These are phyloP conservation scores for Penicillium macrosclerotiorum DNA, from an alignment of 495 filamentous ascomycete species.

Conservation along the genomic window DNA sequence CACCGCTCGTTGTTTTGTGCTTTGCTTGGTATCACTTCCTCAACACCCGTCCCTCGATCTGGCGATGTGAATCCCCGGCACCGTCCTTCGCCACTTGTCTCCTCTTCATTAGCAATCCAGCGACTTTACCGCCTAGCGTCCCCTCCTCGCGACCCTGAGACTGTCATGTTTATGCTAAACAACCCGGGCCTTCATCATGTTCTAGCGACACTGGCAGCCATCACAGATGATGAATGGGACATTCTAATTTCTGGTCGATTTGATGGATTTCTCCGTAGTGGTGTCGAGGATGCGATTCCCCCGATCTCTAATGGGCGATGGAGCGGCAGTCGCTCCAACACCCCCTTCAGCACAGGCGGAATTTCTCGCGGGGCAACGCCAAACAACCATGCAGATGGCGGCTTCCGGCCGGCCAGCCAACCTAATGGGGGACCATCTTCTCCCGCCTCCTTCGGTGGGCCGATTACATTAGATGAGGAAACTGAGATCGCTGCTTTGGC, in stretches of 20 bases:
- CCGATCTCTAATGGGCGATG: constrained; percentile 19
- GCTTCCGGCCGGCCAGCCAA: constrained; percentile 39
- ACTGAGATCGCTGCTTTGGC: constrained; percentile 86
- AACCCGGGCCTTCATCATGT: constrained; percentile 80
- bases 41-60: constrained; percentile 40
- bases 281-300: constrained; percentile 65
- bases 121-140: constrained; percentile 73
- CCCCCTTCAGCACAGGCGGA: constrained; percentile 40
- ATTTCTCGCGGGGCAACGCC: constrained; percentile 42
- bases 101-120: constrained; percentile 73
- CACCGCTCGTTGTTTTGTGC: constrained; percentile 75
- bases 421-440: constrained; percentile 31
- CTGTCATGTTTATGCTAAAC: constrained; percentile 84
- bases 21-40: constrained; percentile 66
- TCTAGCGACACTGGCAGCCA: constrained; percentile 80
- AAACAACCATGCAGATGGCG: constrained; percentile 34
- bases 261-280: constrained; percentile 94
- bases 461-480: constrained; percentile 90
- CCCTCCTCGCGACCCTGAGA: constrained; percentile 76
- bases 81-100: constrained; percentile 65
- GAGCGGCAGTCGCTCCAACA: constrained; percentile 43
- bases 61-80: constrained; percentile 50
- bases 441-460: constrained; percentile 51
- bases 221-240: constrained; percentile 90
- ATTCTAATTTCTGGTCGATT: constrained; percentile 94